Base-by-base conservation (phyloP, 192 early-diverging fungal genomes). In the Backusella westeae region DNA sequence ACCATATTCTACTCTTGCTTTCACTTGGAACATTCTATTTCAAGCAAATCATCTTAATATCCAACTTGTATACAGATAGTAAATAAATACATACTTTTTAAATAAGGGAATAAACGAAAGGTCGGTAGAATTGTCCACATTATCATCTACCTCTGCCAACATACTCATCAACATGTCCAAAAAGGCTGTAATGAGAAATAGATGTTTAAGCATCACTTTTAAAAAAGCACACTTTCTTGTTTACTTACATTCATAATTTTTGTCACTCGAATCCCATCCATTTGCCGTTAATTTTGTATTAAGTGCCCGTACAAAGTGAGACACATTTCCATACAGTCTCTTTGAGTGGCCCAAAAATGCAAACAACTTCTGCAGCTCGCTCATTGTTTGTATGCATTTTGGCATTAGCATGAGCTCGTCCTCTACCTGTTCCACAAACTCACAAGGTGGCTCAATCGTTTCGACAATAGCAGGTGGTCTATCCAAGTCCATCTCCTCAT, bases 311-410 rank as follows among this genome's bases (percentile, higher is more conserved):
- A 82, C 69, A n/a, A 84, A 71, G 69, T 72, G 77, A 26, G 59
- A 70, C 1, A 67, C 67, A 35, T 71, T 77, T 10, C 78, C 83
- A 75, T 84, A 84, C 8, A 46, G 8, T 21, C 85, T 78, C 34
- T 81, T 39, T 29, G 81, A 81, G 32, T 75, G 39, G 5, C 34
- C 36, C 6, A 86, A 49, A 66, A 82, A 86, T 4, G 72, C 85
- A 65, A 84, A 86, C 34, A 86, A 72, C 15, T 82, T 82, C 69
- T 86, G 85, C 39, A 82, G n/a, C 73, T 86, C 85, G 19, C 79
- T 76, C 35, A 85, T 49, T 8, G 73, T 77, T 29, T 39, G 52
- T 36, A 66, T 19, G 26, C 38, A 52, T 35, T 68, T 73, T 38
- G 77, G 59, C 69, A 70, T 74, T 15, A 46, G 3, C 26, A 49